Evolutionary conservation across 2,329 filamentous ascomycete species (phyloP), one percentile per base, ranked within the genome.

Genomic region (Ophiocordyceps camponoti-floridani): DNA sequence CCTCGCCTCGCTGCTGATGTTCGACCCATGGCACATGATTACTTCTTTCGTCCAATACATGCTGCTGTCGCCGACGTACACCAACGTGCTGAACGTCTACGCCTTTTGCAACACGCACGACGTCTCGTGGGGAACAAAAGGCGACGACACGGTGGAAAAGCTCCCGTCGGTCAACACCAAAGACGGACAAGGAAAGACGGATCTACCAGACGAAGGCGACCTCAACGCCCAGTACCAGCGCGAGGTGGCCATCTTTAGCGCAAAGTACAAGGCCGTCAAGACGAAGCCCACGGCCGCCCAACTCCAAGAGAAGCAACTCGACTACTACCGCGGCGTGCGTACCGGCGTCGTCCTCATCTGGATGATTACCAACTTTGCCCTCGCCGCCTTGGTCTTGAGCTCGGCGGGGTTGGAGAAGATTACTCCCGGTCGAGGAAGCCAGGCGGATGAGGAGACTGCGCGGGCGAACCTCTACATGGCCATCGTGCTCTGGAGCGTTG

Each of bases 61-160:
- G 54, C 76, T 96, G 40, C 73, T 98, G 47, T 94, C 88, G 0
- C 91, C 91, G 0, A 94, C 88, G 0, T 98, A 94, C 66, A 93
- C 93, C 68, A 98, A 96, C 64, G 88, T 96, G 47, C 79, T 98
- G 55, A 98, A 96, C 69, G 91, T 98, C 46, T 98, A 96, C 64
- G 89, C 89, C 48, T 98, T 98, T 65, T 96, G 88, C 66, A 95
- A 95, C 65, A 94, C 88, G 26, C 88, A 95, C 71, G 88, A 95
- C 58, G 91, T 95, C 51, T 93, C 88, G 4, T 95, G 88, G 88
- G 88, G 88, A 56, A 98, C 91, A 40, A 98, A 96, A 64, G 91
- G 91, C 54, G 91, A 96, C 60, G 89, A 95, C 65, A 95, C 94
- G 62, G 74, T 89, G 7, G 87, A 94, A 54, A 88, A 89, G 57